Base-by-base conservation (phyloP, 805 yeast species). In the Myxozyma melibiosi region DNA sequence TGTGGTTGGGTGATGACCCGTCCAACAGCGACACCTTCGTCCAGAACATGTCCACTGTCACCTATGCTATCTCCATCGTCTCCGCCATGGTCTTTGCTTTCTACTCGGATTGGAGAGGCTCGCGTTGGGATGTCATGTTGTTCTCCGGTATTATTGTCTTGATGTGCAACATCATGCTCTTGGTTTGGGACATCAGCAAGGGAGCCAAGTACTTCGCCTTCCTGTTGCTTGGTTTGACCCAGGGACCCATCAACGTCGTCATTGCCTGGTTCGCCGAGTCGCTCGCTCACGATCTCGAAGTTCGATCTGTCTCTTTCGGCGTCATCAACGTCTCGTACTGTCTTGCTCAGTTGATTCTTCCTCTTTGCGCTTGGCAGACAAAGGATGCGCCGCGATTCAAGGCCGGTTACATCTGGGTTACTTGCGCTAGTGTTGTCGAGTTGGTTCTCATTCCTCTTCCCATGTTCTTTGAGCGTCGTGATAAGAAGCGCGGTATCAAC, bases 71-170 rank as follows among this genome's bases (percentile, higher is more conserved):
- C 24, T 58, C 62, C 2, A 49, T 58, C 22, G 51, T 58, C 9
- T 46, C 62, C 4, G 61, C 62, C 6, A 49, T 58, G 62, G 31
- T 55, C n/a, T 58, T 58, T 30, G 62, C 62, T 1, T 58, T 58
- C 42, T 58, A 58, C 48, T 45, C 55, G 14, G 62, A 58, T 34
- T 58, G 62, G 62, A 53, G 61, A 18, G 53, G 61, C 39, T 51
- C 44, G 38, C 51, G 62, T 31, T 58, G 62, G 62, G 62, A 58
- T 27, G 44, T 53, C 4, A 18, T 58, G 53, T 2, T 58, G 22
- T 14, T 34, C 27, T 52, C 62, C n/a, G 62, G 62, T 25, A 22
- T 58, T 45, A 25, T 51, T 16, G 62, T 58, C n/a, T 28, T 58
- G n/a, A 30, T 50, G 13, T 56, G 62, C 51, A 58, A 55, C 47